These are phyloP conservation scores for Rhodotorula sp. DNA, from an alignment of 1,284 basidiomycete genomes.

Conservation along the genomic window DNA sequence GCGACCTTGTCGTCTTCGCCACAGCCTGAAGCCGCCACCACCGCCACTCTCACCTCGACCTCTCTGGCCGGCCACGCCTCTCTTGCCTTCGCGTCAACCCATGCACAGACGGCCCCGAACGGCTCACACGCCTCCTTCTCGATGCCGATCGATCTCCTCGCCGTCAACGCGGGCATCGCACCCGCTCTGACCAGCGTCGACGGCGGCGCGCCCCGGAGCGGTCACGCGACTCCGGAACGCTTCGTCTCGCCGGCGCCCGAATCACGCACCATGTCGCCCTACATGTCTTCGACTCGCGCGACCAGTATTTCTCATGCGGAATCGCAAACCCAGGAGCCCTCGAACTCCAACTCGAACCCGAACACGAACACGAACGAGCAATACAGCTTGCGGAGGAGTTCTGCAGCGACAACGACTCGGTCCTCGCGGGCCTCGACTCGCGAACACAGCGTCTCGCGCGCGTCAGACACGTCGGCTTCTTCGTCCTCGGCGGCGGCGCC, in stretches of 20 bases:
- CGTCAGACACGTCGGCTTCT: constrained; percentile 2
- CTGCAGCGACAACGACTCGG: neutral
- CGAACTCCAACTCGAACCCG: neutral
- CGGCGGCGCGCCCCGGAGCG: neutral
- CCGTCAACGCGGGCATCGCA: constrained; percentile 33
- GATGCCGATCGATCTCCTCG: constrained; percentile 22
- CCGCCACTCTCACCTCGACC: neutral
- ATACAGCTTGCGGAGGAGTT: neutral
- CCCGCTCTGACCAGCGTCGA: constrained; percentile 23
- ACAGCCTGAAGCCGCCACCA: neutral
- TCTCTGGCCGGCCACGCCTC: no score
- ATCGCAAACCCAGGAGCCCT: no score
- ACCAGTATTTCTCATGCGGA: neutral
- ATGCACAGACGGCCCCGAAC: neutral
- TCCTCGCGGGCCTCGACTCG: neutral
- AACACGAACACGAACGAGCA: neutral
- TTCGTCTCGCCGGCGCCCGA: neutral
- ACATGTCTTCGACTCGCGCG: neutral
- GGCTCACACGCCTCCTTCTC: constrained; percentile 10
- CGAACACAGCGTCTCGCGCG: constrained; percentile 2
- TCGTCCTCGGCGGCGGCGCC: neutral
- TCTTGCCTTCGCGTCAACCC: neutral
- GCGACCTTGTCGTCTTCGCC: neutral
- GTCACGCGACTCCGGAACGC: constrained; percentile 10
- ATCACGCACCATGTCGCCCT: neutral